Evolutionary conservation across 164 flowering plant genomes (phyloP).

Genomic region (Vitis cinerea): DNA sequence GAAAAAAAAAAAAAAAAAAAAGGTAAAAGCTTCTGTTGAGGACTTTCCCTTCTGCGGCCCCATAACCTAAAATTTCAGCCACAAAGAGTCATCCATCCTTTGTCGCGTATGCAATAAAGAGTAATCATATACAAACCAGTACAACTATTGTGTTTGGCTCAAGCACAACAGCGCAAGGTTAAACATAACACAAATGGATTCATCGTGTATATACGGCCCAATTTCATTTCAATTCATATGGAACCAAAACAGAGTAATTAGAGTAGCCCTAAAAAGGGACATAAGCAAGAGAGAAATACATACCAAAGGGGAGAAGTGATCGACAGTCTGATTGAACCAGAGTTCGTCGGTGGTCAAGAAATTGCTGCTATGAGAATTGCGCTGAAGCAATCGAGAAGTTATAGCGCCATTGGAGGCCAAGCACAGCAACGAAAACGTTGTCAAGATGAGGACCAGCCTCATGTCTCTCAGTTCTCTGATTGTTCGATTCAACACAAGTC

Average conservation of each 20-base stretch:
- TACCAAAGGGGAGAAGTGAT: slow-evolving; percentile 91
- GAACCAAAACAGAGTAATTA: not conserved
- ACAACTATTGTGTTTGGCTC: too few species aligned
- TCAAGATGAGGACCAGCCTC: not conserved
- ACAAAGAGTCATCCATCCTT: too few species aligned
- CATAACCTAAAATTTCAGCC: too few species aligned
- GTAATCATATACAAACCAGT: too few species aligned
- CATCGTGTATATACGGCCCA: too few species aligned
- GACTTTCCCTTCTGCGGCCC: too few species aligned
- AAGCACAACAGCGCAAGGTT: too few species aligned
- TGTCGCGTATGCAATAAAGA: too few species aligned
- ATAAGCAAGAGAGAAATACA: not conserved
- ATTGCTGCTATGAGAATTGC: slow-evolving; percentile 7
- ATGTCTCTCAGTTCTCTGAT: not conserved
- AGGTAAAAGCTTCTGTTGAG: too few species aligned
- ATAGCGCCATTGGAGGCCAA: slow-evolving; percentile 9
- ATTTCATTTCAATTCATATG: not conserved
- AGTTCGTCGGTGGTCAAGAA: slow-evolving; percentile 62
- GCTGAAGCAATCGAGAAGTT: slow-evolving; percentile 22
- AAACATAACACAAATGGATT: too few species aligned
- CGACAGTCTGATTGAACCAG: slow-evolving; percentile 91
- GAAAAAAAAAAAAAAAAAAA: too few species aligned
- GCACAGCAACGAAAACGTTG: not conserved
- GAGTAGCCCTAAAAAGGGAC: not conserved
- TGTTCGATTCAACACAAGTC: too few species aligned